Percentiles rank a stretch among this genome's conserved stretches.
Conservation (phyloP, 176 grass and related monocot genomes). For the Musa itinerans region DNA sequence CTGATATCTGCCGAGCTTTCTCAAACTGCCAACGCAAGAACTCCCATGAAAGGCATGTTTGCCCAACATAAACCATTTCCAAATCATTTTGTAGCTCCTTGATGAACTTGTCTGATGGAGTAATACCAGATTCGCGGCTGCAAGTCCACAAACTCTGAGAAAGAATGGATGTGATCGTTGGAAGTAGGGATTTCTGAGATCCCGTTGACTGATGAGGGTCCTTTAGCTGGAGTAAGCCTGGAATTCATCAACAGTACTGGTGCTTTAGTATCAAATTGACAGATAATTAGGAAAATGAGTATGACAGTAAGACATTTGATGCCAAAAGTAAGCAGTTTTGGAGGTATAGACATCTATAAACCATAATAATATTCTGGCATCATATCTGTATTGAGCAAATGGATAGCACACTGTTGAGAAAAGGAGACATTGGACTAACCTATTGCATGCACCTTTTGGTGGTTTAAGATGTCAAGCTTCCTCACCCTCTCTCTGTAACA, state of each 20-base stretch:
- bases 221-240: constrained; percentile 88
- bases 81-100: constrained; percentile 68
- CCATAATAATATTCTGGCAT: constrained; percentile 3
- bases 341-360: neutral
- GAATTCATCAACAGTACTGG: neutral
- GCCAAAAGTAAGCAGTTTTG: neutral
- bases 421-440: constrained; percentile 36
- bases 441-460: constrained; percentile 93
- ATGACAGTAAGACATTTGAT: no score
- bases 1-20: constrained; percentile 57
- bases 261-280: neutral
- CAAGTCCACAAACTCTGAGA: constrained; percentile 51
- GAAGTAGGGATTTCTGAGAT: constrained; percentile 48
- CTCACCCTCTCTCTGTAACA: constrained; percentile 95
- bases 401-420: neutral
- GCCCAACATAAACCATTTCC: constrained; percentile 87
- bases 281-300: no score
- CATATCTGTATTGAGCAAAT: neutral
- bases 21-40: constrained; percentile 96
- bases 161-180: constrained; percentile 57
- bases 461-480: constrained; percentile 85
- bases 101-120: constrained; percentile 60
- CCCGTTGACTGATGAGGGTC: constrained; percentile 37
- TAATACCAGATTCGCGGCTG: constrained; percentile 33
- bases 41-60: constrained; percentile 95